phyloP scores from a whole-genome alignment of 176 grass and related monocot species.

The Stipa capillata region DNA sequence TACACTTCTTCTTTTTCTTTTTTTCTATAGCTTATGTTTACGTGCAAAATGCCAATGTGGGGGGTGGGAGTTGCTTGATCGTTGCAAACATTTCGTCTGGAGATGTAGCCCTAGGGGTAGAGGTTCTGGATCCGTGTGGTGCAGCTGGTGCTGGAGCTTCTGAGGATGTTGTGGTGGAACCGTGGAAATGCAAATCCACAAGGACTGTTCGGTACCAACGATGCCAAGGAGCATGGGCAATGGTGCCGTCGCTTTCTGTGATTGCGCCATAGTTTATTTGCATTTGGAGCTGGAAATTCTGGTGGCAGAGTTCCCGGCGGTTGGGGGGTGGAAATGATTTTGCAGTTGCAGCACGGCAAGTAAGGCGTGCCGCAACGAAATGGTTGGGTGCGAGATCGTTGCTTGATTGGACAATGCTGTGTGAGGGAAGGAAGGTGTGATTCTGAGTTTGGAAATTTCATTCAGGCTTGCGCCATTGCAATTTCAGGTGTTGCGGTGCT shows the following conservation, averaged over 20 bases:
- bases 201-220: neutral
- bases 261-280: neutral
- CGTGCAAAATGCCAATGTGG: neutral
- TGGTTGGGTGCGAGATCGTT: neutral
- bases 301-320: neutral
- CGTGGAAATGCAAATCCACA: neutral
- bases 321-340: no score
- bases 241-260: neutral
- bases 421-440: neutral
- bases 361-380: neutral
- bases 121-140: neutral
- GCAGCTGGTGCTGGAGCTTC: neutral
- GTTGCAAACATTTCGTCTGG: neutral
- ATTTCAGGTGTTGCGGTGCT: neutral
- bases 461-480: neutral
- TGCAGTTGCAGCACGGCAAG: neutral
- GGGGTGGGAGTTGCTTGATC: neutral
- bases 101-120: neutral
- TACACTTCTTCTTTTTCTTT: neutral
- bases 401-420: neutral
- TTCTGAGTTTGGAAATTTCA: neutral
- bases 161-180: neutral
- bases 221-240: neutral
- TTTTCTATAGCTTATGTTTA: no score
- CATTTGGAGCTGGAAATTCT: no score